phyloP scores from a whole-genome alignment of 768 basidiomycete species.

The Agaricus bisporus region DNA sequence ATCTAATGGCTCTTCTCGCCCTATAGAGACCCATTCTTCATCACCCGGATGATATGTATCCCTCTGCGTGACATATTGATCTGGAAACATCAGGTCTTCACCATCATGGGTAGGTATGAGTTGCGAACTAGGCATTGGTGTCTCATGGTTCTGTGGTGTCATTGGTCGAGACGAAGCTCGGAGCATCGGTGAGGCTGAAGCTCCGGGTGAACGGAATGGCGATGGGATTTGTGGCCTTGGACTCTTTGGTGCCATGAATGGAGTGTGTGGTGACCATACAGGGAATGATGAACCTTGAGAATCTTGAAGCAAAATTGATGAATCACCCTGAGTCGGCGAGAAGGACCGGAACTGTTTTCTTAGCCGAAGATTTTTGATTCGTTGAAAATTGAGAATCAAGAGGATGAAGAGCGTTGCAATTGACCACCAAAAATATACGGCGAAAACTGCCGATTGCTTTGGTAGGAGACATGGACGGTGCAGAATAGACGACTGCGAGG shows the following conservation, averaged over 20 bases:
- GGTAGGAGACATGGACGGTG: slow-evolving; percentile 79
- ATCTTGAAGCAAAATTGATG: neutral
- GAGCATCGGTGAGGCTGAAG: slow-evolving; percentile 7
- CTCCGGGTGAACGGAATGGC: slow-evolving; percentile 9
- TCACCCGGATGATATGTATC: slow-evolving; percentile 23
- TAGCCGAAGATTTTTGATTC: slow-evolving; percentile 34
- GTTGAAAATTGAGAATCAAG: slow-evolving; percentile 43
- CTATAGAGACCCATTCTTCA: slow-evolving; percentile 30
- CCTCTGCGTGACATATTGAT: slow-evolving; percentile 39
- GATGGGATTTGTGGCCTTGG: slow-evolving; percentile 5
- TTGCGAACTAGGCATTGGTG: slow-evolving; percentile 26
- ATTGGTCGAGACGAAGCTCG: slow-evolving; percentile 24
- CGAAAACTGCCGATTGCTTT: slow-evolving; percentile 56
- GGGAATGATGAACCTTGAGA: neutral
- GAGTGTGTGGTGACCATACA: slow-evolving; percentile 10
- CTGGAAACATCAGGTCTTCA: slow-evolving; percentile 43
- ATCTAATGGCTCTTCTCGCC: slow-evolving; percentile 2
- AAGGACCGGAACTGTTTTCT: slow-evolving; percentile 16
- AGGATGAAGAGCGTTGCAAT: slow-evolving; percentile 62
- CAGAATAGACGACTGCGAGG: slow-evolving; percentile 38
- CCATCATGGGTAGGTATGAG: slow-evolving; percentile 42
- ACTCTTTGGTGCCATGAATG: slow-evolving; percentile 3
- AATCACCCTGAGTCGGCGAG: slow-evolving; percentile 11
- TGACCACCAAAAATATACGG: slow-evolving; percentile 16
- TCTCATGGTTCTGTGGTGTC: slow-evolving; percentile 19